Evolutionary conservation across 2,329 filamentous ascomycete species (phyloP), one percentile per base, ranked within the genome.

Genomic region (Apiospora pterosperma): DNA sequence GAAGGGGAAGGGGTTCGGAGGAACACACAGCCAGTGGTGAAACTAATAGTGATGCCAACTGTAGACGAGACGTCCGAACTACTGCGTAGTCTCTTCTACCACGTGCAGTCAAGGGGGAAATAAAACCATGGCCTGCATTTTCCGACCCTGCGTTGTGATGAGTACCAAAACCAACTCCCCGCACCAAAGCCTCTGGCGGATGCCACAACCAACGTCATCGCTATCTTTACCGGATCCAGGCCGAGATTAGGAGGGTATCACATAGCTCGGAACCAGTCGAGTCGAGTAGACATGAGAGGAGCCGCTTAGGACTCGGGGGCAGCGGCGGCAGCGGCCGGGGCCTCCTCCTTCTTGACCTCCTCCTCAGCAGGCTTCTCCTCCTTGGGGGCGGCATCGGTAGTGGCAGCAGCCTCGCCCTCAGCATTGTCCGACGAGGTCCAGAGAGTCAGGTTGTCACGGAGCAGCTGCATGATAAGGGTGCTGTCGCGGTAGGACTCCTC

Each of bases 401-500:
- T 81, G 67, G 83, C 84, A 69, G 89, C 82, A 70, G 79, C 83
- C 81, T 95, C 92, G 67, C 86, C 85, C 80, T 97, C 95, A 75
- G 85, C 89, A 74, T 88, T 92, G 79, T 97, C 94, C 66, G 93
- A 96, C 73, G 94, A 97, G 74, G 94, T 97, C 94, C 94, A 97
- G 81, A 97, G 91, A 71, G 94, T 97, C 69, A 98, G 87, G 88
- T 97, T 98, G 86, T 97, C 95, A 78, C 95, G 92, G 80, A 98
- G 91, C 69, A 98, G 88, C 87, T 98, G 95, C 95, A 97, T 98
- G 86, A 98, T 97, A 75, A 98, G 89, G 66, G 95, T 98, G 89
- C 93, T 97, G 84, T 98, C 95, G 78, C 94, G 92, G 91, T 98
- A 97, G 67, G 93, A 97, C 85, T 98, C 95, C 86, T 97, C 95